A percentile compares a stretch with the other conserved stretches of the same genome.
Conservation (phyloP, 768 basidiomycete species). For the Nidularia sp. region DNA sequence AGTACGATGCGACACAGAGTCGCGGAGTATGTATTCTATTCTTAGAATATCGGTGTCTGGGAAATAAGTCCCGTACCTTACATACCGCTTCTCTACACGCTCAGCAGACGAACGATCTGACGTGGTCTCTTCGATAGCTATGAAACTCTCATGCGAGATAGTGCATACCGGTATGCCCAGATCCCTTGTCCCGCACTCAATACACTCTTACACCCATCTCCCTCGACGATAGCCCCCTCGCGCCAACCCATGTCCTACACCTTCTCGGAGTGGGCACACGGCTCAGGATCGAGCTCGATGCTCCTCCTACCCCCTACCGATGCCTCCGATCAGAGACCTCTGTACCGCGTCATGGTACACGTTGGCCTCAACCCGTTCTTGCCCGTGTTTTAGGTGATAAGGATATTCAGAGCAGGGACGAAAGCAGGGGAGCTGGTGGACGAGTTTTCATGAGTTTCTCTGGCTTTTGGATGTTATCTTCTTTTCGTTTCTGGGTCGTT, state of each 20-base stretch:
- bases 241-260: slow-evolving; percentile 29
- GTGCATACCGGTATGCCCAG: not conserved
- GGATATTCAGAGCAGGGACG: slow-evolving; percentile 21
- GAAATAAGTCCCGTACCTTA: too few species aligned
- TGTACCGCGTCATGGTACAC: slow-evolving; percentile 37
- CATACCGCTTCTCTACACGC: too few species aligned
- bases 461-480: slow-evolving; percentile 9
- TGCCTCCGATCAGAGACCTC: slow-evolving; percentile 18
- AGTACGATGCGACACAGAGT: too few species aligned
- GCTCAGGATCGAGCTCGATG: slow-evolving; percentile 16
- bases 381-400: slow-evolving; percentile 39
- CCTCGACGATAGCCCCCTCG: not conserved
- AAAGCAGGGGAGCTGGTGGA: slow-evolving; percentile 21
- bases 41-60: too few species aligned
- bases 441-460: slow-evolving; percentile 35
- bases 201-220: not conserved
- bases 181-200: not conserved
- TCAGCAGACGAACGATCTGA: not conserved
- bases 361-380: slow-evolving; percentile 43
- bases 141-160: not conserved
- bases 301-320: slow-evolving; percentile 29
- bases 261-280: slow-evolving; percentile 29
- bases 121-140: not conserved
- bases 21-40: too few species aligned
- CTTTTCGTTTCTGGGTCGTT: not conserved